These are phyloP conservation scores for Medicago arabica DNA, from an alignment of 306 rosid species.

Conservation along the genomic window DNA sequence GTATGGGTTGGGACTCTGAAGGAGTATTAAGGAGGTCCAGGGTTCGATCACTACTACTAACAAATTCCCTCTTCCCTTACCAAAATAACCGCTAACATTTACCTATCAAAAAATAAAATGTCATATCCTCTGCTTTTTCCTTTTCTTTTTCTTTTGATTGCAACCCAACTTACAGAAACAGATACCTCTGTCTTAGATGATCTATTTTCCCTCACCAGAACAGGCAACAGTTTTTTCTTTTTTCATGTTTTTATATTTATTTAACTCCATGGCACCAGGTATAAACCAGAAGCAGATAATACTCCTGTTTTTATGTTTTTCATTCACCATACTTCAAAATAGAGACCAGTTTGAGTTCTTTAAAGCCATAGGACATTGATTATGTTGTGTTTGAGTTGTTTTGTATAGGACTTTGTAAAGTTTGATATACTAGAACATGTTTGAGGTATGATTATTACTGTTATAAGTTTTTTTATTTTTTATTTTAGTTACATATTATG, in stretches of 20 bases:
- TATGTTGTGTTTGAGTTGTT: neutral
- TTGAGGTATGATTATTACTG: neutral
- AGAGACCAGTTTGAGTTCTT: slow-evolving; percentile 3
- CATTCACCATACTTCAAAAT: slow-evolving; percentile 17
- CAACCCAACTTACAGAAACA: neutral
- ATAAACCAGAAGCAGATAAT: slow-evolving; percentile 11
- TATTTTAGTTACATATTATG: neutral
- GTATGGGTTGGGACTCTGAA: neutral
- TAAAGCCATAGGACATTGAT: neutral
- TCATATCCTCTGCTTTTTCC: neutral
- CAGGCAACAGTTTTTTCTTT: neutral
- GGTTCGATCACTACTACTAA: neutral
- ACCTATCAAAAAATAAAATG: neutral
- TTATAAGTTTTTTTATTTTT: neutral
- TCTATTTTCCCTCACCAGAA: slow-evolving; percentile 10
- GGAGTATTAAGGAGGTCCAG: neutral
- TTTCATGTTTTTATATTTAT: neutral
- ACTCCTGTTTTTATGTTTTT: neutral
- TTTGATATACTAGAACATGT: slow-evolving; percentile 18
- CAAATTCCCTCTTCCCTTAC: neutral
- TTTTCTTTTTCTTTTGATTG: neutral
- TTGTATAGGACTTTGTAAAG: slow-evolving; percentile 1
- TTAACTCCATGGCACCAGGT: neutral
- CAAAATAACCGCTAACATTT: neutral
- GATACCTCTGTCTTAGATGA: neutral